These are phyloP conservation scores for Vitis hybrid DNA, from an alignment of 177 flowering plant species.

Conservation along the genomic window DNA sequence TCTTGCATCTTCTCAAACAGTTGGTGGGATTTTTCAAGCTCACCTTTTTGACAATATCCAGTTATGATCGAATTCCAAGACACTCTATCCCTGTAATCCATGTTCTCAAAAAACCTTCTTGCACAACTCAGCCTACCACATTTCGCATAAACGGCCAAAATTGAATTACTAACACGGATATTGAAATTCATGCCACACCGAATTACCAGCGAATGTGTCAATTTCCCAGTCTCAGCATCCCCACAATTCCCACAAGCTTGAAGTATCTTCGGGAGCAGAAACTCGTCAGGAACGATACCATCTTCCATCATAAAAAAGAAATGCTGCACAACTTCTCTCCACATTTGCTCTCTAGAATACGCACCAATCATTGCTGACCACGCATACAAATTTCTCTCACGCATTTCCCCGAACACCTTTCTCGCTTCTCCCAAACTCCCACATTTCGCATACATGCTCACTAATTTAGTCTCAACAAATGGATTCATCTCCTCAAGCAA, in stretches of 20 bases:
- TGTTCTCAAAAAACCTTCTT: conserved; percentile 45
- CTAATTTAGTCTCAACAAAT: conserved; percentile 66
- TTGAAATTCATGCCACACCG: conserved; percentile 34
- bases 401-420: conserved; percentile 64
- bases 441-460: conserved; percentile 81
- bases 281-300: conserved; percentile 53
- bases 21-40: conserved; percentile 45
- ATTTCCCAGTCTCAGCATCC: conserved; percentile 45
- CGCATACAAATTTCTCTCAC: conserved; percentile 57
- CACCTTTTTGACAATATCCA: conserved; percentile 53
- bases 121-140: conserved; percentile 57
- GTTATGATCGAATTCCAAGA: conserved; percentile 78
- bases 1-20: conserved; percentile 56
- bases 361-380: conserved; percentile 93
- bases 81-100: conserved; percentile 63
- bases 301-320: conserved; percentile 60
- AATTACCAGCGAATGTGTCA: conserved; percentile 55
- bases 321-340: conserved; percentile 61
- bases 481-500: conserved; percentile 31
- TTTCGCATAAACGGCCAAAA: conserved; percentile 73
- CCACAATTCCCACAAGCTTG: conserved; percentile 71
- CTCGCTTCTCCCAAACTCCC: conserved; percentile 69
- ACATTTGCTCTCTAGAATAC: conserved; percentile 55
- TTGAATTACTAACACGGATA: conserved; percentile 53
- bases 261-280: conserved; percentile 67